Conservation (phyloP, 164 flowering plant species). For the Liquidambar formosana region DNA sequence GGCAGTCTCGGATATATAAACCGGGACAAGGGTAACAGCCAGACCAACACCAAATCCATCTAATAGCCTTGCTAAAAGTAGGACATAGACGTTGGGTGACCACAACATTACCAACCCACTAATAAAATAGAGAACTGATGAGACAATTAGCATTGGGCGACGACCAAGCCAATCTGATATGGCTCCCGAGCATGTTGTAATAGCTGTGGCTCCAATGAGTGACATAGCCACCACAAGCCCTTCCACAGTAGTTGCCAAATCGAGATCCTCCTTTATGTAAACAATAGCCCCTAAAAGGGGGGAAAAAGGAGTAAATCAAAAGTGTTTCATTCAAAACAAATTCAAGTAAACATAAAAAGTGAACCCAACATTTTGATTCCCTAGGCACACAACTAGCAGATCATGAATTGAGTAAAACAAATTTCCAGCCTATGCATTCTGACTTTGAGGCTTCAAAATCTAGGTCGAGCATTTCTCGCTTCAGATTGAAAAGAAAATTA, state of each 20-base stretch:
- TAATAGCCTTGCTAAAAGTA: slow-evolving; percentile 72
- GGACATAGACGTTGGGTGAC: slow-evolving; percentile 91
- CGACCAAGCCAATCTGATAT: slow-evolving; percentile 83
- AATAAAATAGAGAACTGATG: slow-evolving; percentile 73
- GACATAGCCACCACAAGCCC: slow-evolving; percentile 94
- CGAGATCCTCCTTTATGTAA: slow-evolving; percentile 69
- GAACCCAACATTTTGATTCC: not conserved
- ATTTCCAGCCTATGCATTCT: too few species aligned
- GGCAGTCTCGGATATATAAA: slow-evolving; percentile 94
- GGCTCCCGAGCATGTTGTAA: slow-evolving; percentile 84
- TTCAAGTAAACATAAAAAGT: not conserved
- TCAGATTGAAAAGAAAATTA: not conserved
- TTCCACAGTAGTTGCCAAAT: slow-evolving; percentile 52
- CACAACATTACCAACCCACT: slow-evolving; percentile 88
- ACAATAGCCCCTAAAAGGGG: slow-evolving; percentile 67
- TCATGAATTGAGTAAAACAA: too few species aligned
- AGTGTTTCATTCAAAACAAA: too few species aligned
- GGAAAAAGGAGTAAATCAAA: not conserved
- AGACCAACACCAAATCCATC: slow-evolving; percentile 94
- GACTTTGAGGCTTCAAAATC: too few species aligned
- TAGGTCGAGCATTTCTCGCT: too few species aligned
- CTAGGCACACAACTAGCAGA: too few species aligned
- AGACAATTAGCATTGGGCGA: slow-evolving; percentile 83
- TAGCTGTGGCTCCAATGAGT: slow-evolving; percentile 81
- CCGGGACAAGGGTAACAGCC: slow-evolving; percentile 83